Evolutionary conservation across 169 alveolate species (phyloP), one percentile per base, ranked within the genome.

Genomic region (Perkinsus marinus): DNA sequence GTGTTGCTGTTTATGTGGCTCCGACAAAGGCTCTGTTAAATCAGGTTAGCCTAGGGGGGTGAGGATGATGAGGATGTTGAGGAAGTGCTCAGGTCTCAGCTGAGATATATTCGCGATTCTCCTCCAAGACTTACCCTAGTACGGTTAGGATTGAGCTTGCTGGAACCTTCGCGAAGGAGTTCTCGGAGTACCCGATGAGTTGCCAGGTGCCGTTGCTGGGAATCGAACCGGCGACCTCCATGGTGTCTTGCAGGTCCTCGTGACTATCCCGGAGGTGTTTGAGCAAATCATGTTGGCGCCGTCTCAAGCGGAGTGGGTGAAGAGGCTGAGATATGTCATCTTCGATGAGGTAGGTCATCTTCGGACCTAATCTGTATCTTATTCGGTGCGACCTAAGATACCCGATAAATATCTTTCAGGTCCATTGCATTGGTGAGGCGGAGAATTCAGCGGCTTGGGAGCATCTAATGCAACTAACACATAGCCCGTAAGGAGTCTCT

Each of bases 11-110:
- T 22, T 97, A 95, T 94, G 97, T 97, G 68, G 97, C 98, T 17
- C 99, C 99, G 7, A 96, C 96, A 90, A 96, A 95, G 43, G 97
- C 99, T 7, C 94, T 97, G 91, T 98, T 98, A n/a, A 93, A 96
- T 38, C 98, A 97, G 95, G 95, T 68, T 19, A 0, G 89, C 16
- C 10, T 89, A 10, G 92, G 47, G 46, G 46, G 46, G 46, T 3
- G 46, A 41, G 46, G n/a, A n/a, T n/a, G n/a, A n/a, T n/a, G n/a
- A n/a, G n/a, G n/a, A 68, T 47, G 9, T 68, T 36, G 46, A 37
- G 39, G 39, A 37, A 46, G 39, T 57, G 39, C 38, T 43, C 92
- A 94, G 94, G 98, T 97, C 6, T 94, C 94, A 39, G 97, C 97
- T 34, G 99, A 97, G 92, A 96, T 97, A 90, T 95, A 96, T 37